Base-by-base conservation (phyloP, 495 filamentous ascomycete species). In the Penicillium silybi region DNA sequence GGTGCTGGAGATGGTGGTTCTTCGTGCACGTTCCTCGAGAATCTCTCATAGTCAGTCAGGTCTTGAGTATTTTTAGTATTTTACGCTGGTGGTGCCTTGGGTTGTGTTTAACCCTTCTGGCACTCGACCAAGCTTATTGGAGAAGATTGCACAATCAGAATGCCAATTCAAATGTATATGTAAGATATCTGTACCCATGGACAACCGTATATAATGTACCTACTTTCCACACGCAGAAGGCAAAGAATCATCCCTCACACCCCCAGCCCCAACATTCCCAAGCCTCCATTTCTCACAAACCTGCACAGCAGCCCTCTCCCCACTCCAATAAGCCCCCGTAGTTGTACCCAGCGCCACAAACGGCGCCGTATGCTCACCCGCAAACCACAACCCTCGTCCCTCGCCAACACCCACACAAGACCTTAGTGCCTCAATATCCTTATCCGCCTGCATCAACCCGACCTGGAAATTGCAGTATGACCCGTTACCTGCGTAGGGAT, bases 301-400 rank as follows among this genome's bases (percentile, higher is more conserved):
- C 66, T 85, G 80, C 56, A 70, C 79, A 13, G 79, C 92, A 27
- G 88, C 88, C 6, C 78, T 78, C 70, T 97, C 89, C 1, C 92
- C 92, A 65, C 88, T 90, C 90, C 89, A 95, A 54, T 90, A 97
- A 10, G 92, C 92, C 2, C 92, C 92, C 2, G 89, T 92, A 10
- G 84, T 86, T 7, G 91, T 96, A 1, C 92, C 92, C 44, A 95
- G 65, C 15, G 88, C 89, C 17, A 92, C 82, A 67, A 96, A 95
- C 23, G 92, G 92, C 22, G 90, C 84, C 23, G 92, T 96, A 71
- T 97, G 93, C 67, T 98, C 92, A 0, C 92, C 92, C 1, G 92
- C 93, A 57, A 97, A 81, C 92, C 92, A 98, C 4, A 97, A 56
- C 1, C 85, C 83, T 16, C 87, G 76, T 11, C 80, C 82, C 4